Conservation (phyloP, 1,284 basidiomycete genomes). For the Rugiboletus extremiorientalis region DNA sequence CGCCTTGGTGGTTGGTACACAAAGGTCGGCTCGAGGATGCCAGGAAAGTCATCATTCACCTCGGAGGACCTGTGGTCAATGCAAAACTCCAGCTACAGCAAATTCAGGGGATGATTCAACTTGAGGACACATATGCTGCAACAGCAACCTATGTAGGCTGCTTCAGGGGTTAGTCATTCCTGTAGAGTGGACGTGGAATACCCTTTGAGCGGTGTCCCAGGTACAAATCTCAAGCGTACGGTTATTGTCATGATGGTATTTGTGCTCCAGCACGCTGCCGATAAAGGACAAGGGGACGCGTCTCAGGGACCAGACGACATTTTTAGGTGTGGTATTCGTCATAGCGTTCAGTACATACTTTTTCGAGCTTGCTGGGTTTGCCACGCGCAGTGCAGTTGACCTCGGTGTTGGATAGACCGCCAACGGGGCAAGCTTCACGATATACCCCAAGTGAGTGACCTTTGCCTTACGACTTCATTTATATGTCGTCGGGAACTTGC, state of each 20-base stretch:
- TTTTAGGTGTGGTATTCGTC: slow-evolving; percentile 30
- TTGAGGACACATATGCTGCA: slow-evolving; percentile 28
- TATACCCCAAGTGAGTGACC: not conserved
- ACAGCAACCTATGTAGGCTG: slow-evolving; percentile 27
- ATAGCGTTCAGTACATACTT: slow-evolving; percentile 33
- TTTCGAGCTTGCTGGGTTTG: slow-evolving; percentile 33
- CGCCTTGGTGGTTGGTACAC: slow-evolving; percentile 61
- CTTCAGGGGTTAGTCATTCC: slow-evolving; percentile 22
- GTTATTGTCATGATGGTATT: slow-evolving; percentile 34
- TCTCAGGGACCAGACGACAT: not conserved
- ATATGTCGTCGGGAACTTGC: slow-evolving; percentile 28
- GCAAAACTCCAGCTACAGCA: slow-evolving; percentile 20
- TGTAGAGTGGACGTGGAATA: not conserved
- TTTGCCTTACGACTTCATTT: not conserved
- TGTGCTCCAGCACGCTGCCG: slow-evolving; percentile 30
- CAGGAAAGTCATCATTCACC: slow-evolving; percentile 43
- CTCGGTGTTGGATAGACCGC: slow-evolving; percentile 29
- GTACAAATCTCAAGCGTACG: slow-evolving; percentile 28
- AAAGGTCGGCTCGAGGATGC: slow-evolving; percentile 54
- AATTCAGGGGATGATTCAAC: slow-evolving; percentile 30
- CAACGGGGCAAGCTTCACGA: slow-evolving; percentile 20
- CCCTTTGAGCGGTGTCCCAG: slow-evolving; percentile 7
- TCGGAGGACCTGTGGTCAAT: slow-evolving; percentile 26
- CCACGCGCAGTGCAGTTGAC: slow-evolving; percentile 23
- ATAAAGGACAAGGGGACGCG: slow-evolving; percentile 1